phyloP scores from a whole-genome alignment of 176 grass and related monocot species.

The Oryza nivara region DNA sequence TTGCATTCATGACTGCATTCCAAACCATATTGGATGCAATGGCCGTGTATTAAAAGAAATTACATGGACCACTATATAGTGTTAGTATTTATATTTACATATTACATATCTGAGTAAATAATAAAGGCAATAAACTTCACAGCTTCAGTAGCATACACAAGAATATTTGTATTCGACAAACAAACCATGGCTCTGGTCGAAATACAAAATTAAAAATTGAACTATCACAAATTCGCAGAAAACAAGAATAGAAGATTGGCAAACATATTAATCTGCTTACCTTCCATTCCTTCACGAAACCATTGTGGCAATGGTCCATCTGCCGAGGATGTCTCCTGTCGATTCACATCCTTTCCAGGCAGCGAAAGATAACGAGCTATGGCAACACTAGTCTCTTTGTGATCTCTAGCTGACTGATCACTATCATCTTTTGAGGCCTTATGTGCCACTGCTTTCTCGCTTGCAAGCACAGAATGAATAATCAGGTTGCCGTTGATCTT shows the following conservation, averaged over 20 bases:
- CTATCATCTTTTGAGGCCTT: conserved; percentile 29
- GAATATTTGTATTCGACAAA: background rate
- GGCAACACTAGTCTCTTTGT: conserved; percentile 61
- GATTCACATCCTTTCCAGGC: conserved; percentile 51
- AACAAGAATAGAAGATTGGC: conserved; percentile 7
- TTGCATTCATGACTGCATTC: background rate
- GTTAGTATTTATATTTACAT: background rate
- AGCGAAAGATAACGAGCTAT: conserved; percentile 59
- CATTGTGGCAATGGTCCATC: conserved; percentile 86
- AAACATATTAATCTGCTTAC: conserved; percentile 47
- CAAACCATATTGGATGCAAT: background rate
- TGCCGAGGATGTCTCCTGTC: conserved; percentile 48
- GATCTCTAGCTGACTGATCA: conserved; percentile 53
- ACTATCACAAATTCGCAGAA: background rate
- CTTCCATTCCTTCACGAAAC: conserved; percentile 99
- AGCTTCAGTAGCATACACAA: background rate
- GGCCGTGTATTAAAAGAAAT: background rate
- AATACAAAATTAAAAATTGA: conserved; percentile 14
- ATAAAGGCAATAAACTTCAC: background rate
- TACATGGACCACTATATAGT: background rate
- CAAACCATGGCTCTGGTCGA: background rate
- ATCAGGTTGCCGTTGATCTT: conserved; percentile 98
- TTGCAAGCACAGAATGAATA: conserved; percentile 94
- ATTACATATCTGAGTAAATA: conserved; percentile 7
- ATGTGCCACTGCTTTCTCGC: conserved; percentile 81